Conservation (phyloP, 495 filamentous ascomycete genomes). For the Tetracladium setigerum region DNA sequence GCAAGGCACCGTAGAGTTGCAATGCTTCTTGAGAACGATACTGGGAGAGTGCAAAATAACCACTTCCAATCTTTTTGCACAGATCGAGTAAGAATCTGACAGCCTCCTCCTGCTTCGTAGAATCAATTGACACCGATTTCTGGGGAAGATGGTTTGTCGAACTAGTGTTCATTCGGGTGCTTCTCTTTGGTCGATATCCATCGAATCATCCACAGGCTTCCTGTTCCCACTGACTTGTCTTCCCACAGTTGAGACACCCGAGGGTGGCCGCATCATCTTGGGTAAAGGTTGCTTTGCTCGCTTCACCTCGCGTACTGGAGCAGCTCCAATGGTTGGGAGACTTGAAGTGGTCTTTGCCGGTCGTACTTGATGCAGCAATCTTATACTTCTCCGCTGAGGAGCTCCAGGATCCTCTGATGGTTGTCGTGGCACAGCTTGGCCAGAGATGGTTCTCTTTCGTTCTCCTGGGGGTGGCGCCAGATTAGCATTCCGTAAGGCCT, state of each 20-base stretch:
- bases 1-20: slow-evolving; percentile 58
- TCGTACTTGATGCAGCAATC: slow-evolving; percentile 65
- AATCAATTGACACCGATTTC: slow-evolving; percentile 30
- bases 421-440: slow-evolving; percentile 56
- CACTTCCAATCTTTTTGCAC: slow-evolving; percentile 73
- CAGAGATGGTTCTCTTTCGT: slow-evolving; percentile 80
- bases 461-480: slow-evolving; percentile 9
- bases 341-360: slow-evolving; percentile 41
- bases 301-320: slow-evolving; percentile 65
- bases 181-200: slow-evolving; percentile 60
- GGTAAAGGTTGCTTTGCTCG: slow-evolving; percentile 63
- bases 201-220: slow-evolving; percentile 57
- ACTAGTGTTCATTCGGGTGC: slow-evolving; percentile 20
- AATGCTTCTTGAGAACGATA: slow-evolving; percentile 75
- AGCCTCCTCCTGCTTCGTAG: slow-evolving; percentile 62
- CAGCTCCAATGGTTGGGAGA: slow-evolving; percentile 36
- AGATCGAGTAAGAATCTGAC: slow-evolving; percentile 71
- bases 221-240: slow-evolving; percentile 84
- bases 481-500: slow-evolving; percentile 27
- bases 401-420: slow-evolving; percentile 57
- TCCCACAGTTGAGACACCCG: slow-evolving; percentile 58
- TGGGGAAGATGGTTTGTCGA: slow-evolving; percentile 23
- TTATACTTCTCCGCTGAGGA: slow-evolving; percentile 69
- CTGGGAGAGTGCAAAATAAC: slow-evolving; percentile 65
- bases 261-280: slow-evolving; percentile 40